Base-by-base conservation (phyloP, 495 filamentous ascomycete genomes). In the Paragyromitra xinjiangensis region DNA sequence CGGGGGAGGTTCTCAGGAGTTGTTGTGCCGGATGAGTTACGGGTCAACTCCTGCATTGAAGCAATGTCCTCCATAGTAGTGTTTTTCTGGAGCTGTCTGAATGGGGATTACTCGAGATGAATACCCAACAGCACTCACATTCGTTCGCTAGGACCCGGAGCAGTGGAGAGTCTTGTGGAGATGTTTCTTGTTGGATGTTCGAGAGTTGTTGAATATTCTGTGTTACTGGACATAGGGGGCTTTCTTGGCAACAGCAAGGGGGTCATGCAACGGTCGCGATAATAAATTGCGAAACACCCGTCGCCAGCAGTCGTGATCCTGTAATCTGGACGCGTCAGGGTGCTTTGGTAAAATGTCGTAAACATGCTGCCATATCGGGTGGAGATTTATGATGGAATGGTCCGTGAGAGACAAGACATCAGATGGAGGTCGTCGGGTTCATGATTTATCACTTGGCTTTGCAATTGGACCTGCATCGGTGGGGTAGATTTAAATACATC, bases 211-310 rank as follows among this genome's bases (percentile, higher is more conserved):
- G 67, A 45, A 69, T 44, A n/a, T 11, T n/a, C 64, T 55, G 50
- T 66, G 39, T 40, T 48, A 48, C 63, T 2, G 61, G 71, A 74
- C 64, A 74, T 69, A 74, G 71, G 71, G 71, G 71, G 24, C 44
- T 69, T 69, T 48, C 65, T 74, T 67, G 71, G 64, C 53, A 45
- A 37, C 58, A 73, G 50, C 71, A 73, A 55, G 48, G 34, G 64
- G 61, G 50, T 7, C 37, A 40, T 42, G 66, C 45, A 71, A 65
- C 59, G 45, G 58, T 44, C 19, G 39, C 50, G 48, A 67, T 50
- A 68, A 61, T 59, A 69, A 73, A 74, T 74, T 74, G 64, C 71
- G 71, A 74, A 74, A 74, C 71, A 71, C 69, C 24, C 64, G 14
- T 34, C 29, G 29, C 29, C 29, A 34, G 29, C 29, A 34, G 29